phyloP scores from a whole-genome alignment of 495 filamentous ascomycete species.

The Emericellopsis terricola region DNA sequence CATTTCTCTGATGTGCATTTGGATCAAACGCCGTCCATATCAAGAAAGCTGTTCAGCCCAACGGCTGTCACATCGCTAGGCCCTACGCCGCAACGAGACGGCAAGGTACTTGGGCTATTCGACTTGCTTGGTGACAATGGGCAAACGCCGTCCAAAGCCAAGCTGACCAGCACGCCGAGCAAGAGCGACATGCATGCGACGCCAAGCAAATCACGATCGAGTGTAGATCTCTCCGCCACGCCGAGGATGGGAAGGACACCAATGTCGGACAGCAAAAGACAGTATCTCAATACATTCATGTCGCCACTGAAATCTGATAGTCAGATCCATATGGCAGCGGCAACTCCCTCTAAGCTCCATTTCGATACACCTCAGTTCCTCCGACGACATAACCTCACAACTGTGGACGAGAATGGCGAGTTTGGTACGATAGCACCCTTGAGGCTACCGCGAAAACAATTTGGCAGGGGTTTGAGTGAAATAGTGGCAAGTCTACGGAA shows the following conservation, averaged over 20 bases:
- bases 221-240: constrained; percentile 13
- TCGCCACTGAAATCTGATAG: constrained; percentile 43
- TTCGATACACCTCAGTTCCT: constrained; percentile 63
- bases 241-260: constrained; percentile 38
- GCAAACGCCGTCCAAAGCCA: constrained; percentile 1
- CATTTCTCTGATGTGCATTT: constrained; percentile 22
- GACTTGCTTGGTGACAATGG: constrained; percentile 53
- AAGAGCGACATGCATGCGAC: constrained; percentile 11
- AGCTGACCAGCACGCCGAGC: constrained; percentile 3
- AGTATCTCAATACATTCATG: constrained; percentile 42
- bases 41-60: constrained; percentile 44
- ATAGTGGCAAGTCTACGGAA: constrained; percentile 61
- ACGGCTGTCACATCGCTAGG: constrained; percentile 40
- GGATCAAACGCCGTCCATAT: constrained; percentile 38
- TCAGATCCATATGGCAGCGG: no score
- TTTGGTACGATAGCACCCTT: constrained; percentile 21
- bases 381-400: constrained; percentile 30
- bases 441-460: constrained; percentile 42
- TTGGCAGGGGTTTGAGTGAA: constrained; percentile 56
- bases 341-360: constrained; percentile 22
- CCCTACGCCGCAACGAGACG: constrained; percentile 83
- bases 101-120: constrained; percentile 76
- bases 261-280: constrained; percentile 40
- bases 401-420: constrained; percentile 31
- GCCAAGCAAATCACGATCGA: constrained; percentile 15